Conservation (phyloP, 495 filamentous ascomycete genomes). For the Glarea lozoyensis region DNA sequence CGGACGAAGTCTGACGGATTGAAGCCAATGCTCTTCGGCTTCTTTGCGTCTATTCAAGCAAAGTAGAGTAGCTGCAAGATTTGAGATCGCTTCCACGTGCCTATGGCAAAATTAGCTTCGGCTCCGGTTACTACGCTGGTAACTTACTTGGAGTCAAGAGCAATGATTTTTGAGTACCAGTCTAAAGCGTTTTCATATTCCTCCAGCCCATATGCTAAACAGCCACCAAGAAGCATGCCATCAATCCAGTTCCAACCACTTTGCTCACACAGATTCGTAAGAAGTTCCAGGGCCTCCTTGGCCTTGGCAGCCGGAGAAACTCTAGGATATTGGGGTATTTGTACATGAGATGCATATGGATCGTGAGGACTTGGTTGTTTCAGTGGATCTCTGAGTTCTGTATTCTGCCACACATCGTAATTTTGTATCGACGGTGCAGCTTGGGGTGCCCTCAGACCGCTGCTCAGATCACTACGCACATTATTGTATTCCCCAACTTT, state of each 20-base stretch:
- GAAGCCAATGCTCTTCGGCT: constrained; percentile 78
- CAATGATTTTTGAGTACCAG: constrained; percentile 83
- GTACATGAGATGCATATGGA: constrained; percentile 17
- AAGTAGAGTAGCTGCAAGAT: constrained; percentile 81
- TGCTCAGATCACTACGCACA: background rate
- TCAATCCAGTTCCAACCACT: constrained; percentile 92
- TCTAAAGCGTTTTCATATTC: constrained; percentile 77
- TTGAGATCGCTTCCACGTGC: constrained; percentile 92
- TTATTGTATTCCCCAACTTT: background rate
- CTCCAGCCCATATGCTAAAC: constrained; percentile 85
- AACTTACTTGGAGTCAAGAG: constrained; percentile 67
- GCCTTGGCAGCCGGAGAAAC: constrained; percentile 25
- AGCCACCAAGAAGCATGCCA: constrained; percentile 88
- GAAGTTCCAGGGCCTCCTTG: constrained; percentile 63
- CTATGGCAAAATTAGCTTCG: constrained; percentile 30
- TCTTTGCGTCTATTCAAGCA: constrained; percentile 76
- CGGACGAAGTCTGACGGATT: constrained; percentile 72
- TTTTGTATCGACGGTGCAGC: too few relatives aligned
- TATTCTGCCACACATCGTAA: too few relatives aligned
- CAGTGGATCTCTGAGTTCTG: constrained; percentile 1
- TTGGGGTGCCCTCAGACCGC: too few relatives aligned
- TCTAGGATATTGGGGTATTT: background rate
- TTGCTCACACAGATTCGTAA: constrained; percentile 75
- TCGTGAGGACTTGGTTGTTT: constrained; percentile 10
- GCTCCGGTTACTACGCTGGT: background rate